phyloP scores from a whole-genome alignment of 352 stramenopile species.

The Phytopythium chamaehyphon region DNA sequence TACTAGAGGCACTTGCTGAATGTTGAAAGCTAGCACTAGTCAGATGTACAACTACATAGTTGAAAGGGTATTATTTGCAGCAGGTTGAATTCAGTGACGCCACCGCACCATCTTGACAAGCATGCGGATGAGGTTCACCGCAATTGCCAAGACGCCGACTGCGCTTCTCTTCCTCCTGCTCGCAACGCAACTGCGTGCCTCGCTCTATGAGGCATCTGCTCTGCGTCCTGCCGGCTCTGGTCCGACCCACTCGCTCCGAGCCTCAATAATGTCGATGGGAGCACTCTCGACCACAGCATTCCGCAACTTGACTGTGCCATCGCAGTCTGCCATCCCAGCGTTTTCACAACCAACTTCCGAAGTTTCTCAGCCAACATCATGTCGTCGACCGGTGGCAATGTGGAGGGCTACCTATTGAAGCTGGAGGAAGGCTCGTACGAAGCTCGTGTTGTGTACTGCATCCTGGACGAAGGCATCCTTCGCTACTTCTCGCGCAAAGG shows the following conservation, averaged over 20 bases:
- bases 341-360: too few species aligned
- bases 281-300: constrained; percentile 1
- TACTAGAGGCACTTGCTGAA: too few species aligned
- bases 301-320: not conserved
- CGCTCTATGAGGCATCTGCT: constrained; percentile 1
- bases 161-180: constrained; percentile 3
- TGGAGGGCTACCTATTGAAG: constrained; percentile 82
- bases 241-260: not conserved
- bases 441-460: constrained; percentile 71
- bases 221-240: not conserved
- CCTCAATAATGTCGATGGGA: not conserved
- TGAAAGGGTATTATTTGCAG: too few species aligned
- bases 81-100: too few species aligned
- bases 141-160: not conserved
- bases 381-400: constrained; percentile 57
- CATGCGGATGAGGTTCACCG: too few species aligned
- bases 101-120: too few species aligned
- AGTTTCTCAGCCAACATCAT: constrained; percentile 7
- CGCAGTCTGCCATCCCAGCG: not conserved
- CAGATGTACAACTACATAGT: too few species aligned
- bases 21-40: too few species aligned
- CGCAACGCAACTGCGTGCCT: constrained; percentile 1
- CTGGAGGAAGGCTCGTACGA: constrained; percentile 38
- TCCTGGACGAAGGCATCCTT: constrained; percentile 78
- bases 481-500: constrained; percentile 78